Percentiles rank a stretch among this genome's conserved stretches.
Evolutionary conservation across 768 basidiomycete genomes (phyloP).

Genomic region (Sarcodon sp.): DNA sequence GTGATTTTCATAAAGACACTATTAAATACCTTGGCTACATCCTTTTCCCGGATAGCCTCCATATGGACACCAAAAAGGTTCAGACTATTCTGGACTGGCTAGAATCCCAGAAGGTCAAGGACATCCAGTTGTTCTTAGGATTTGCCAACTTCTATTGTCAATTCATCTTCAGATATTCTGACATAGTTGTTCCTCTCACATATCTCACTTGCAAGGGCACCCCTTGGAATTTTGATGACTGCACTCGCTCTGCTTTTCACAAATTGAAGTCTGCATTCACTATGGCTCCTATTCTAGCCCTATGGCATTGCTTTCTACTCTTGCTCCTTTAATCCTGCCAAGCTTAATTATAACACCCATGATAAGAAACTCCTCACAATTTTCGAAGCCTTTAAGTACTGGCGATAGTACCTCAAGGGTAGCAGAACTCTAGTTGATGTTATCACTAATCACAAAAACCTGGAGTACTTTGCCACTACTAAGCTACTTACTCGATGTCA

Average conservation of each 20-base stretch:
- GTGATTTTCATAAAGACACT: conserved; percentile 20
- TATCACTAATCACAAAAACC: no score
- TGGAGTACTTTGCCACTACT: no score
- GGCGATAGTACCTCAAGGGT: no score
- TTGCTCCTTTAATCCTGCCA: no score
- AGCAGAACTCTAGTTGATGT: no score
- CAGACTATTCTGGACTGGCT: conserved; percentile 18
- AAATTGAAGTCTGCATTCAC: conserved; percentile 14
- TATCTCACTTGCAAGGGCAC: conserved; percentile 14
- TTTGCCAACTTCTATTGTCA: conserved; percentile 21
- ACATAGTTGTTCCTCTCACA: conserved; percentile 18
- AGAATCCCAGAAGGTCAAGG: conserved; percentile 10
- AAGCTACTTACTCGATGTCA: no score
- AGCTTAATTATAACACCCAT: no score
- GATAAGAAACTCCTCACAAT: no score
- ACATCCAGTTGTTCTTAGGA: conserved; percentile 18
- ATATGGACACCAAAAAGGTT: conserved; percentile 29
- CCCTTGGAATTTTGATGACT: conserved; percentile 8
- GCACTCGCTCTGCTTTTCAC: conserved; percentile 14
- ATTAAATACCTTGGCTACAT: conserved; percentile 31
- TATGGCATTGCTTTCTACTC: no score
- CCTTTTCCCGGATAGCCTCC: conserved; percentile 16
- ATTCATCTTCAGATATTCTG: conserved; percentile 20
- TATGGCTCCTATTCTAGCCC: conserved; percentile 7
- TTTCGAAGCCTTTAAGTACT: no score